These are phyloP conservation scores for Lecanoromycetidae sp. DNA, from an alignment of 2,329 filamentous ascomycete genomes.

Conservation along the genomic window DNA sequence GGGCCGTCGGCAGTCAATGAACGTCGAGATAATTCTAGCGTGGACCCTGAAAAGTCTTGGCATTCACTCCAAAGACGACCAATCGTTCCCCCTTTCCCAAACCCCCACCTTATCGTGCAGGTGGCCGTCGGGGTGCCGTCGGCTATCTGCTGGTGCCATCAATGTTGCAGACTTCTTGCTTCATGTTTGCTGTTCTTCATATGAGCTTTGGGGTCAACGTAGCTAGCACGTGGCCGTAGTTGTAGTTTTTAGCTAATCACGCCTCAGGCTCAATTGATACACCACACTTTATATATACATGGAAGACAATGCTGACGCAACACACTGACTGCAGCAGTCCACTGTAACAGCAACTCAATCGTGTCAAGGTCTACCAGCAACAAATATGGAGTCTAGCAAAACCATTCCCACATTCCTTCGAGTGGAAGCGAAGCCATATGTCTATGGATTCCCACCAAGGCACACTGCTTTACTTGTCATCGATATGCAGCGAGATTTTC, in stretches of 20 bases:
- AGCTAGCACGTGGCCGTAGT: too few species aligned
- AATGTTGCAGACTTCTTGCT: neutral
- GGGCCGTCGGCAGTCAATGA: too few species aligned
- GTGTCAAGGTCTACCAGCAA: too few species aligned
- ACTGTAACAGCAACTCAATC: too few species aligned
- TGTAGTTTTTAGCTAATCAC: too few species aligned
- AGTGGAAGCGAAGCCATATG: conserved; percentile 33
- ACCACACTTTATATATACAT: too few species aligned
- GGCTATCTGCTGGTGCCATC: neutral
- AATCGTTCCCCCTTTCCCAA: neutral
- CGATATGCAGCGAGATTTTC: conserved; percentile 42
- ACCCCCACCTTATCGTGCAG: neutral
- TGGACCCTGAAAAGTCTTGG: neutral
- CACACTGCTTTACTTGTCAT: conserved; percentile 40
- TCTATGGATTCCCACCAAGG: conserved; percentile 35
- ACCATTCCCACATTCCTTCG: conserved; percentile 2
- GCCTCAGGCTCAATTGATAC: too few species aligned
- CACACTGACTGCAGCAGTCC: too few species aligned
- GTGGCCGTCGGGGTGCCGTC: conserved; percentile 2
- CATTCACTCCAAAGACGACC: neutral
- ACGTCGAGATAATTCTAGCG: neutral
- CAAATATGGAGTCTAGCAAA: neutral
- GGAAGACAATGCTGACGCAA: too few species aligned
- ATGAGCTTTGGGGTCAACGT: too few species aligned
- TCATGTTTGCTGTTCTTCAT: too few species aligned